Percentiles rank a stretch among this genome's conserved stretches.
Evolutionary conservation across 75 land plant species (phyloP).

Genomic region (Sequoia sempervirens): DNA sequence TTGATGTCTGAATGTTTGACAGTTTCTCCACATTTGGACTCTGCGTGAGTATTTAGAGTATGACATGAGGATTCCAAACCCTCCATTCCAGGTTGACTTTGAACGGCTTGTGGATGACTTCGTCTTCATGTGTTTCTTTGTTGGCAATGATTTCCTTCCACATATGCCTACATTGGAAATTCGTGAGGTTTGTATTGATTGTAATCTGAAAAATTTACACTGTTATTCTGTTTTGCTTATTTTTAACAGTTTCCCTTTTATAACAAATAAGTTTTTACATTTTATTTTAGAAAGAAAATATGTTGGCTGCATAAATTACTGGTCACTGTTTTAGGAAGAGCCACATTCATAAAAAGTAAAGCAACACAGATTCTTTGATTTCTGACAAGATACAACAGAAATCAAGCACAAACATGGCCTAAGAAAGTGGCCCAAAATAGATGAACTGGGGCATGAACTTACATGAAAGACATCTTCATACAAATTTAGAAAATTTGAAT

Average conservation of each 20-base stretch:
- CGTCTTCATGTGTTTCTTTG: slow-evolving; percentile 71
- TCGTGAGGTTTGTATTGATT: slow-evolving; percentile 52
- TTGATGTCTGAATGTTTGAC: slow-evolving; percentile 6
- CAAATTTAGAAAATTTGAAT: neutral
- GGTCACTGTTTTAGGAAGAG: neutral
- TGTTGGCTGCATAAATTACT: neutral
- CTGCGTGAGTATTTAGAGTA: slow-evolving; percentile 60
- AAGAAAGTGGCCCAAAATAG: neutral
- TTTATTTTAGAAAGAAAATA: neutral
- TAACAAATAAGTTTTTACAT: neutral
- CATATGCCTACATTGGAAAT: slow-evolving; percentile 78
- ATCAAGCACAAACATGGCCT: neutral
- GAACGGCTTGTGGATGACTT: slow-evolving; percentile 75
- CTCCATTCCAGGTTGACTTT: slow-evolving; percentile 39
- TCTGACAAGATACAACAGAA: neutral
- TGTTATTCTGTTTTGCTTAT: neutral
- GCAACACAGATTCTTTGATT: no score
- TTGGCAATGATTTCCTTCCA: slow-evolving; percentile 84
- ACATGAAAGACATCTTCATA: neutral
- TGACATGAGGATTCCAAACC: slow-evolving; percentile 45
- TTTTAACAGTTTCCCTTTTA: neutral
- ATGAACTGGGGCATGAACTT: neutral
- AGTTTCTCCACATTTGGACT: slow-evolving; percentile 70
- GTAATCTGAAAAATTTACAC: neutral
- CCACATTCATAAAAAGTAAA: neutral